Base-by-base conservation (phyloP, 2,329 filamentous ascomycete genomes). In the Neonectria punicea region DNA sequence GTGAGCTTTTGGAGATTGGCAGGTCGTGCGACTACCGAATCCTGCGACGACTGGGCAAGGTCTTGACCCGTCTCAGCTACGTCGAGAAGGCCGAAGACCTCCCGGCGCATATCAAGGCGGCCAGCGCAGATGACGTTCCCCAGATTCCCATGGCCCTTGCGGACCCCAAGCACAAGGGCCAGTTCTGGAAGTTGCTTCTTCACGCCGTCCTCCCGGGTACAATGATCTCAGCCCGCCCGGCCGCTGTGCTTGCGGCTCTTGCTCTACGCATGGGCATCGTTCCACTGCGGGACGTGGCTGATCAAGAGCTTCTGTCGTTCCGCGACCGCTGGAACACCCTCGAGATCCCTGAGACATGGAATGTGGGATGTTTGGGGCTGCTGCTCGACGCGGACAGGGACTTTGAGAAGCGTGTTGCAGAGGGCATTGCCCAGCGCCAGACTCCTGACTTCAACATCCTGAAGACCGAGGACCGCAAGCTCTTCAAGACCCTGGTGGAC, bases 321-420 rank as follows among this genome's bases (percentile, higher is more conserved):
- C 77, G 78, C 4, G 73, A 76, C 28, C 78, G 78, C 28, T 87
- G 84, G 84, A 85, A 84, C 61, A 81, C 78, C 10, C 66, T 84
- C 4, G 79, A 83, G 2, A 77, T 81, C 8, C 83, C 83, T 1
- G 84, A 86, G 69, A 86, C 79, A 9, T 86, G 84, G 83, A 85
- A 81, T 50, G 61, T 80, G 8, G 79, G 75, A 61, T 86, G 83
- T 53, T 67, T 85, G 25, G 71, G 75, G 0, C 73, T 86, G n/a
- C 70, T 86, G 14, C 77, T 86, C 1, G 82, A 85, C 53, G 83
- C 84, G 0, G 82, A 86, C 69, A 66, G 70, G 18, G 75, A 79
- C 59, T 78, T 76, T 56, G 70, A 71, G 44, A 70, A 65, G 57
- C 75, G 77, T 10, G 71, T 77, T 5, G 62, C 67, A 1, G 61